These are phyloP conservation scores for Vachellia collinsii DNA, from an alignment of 306 rosid species.

Conservation along the genomic window DNA sequence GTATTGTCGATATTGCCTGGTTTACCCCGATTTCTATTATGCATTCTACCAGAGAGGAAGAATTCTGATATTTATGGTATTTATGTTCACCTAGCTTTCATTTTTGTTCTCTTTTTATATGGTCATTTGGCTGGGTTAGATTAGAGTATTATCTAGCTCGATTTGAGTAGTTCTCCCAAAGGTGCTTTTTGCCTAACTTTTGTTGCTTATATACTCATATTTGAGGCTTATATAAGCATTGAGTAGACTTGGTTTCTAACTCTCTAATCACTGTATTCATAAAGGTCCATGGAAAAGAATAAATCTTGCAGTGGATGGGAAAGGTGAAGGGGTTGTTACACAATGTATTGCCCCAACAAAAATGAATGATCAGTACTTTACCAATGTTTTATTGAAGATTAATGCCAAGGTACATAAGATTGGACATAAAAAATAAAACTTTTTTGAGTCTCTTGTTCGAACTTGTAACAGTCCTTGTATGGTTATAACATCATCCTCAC, in stretches of 20 bases:
- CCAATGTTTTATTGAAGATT: conserved; percentile 52
- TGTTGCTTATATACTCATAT: not conserved
- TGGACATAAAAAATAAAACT: not conserved
- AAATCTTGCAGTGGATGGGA: conserved; percentile 28
- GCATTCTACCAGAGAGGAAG: conserved; percentile 56
- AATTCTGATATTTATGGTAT: conserved; percentile 57
- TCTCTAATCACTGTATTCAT: not conserved
- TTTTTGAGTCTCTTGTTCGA: not conserved
- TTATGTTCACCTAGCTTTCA: not conserved
- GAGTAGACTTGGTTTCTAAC: not conserved
- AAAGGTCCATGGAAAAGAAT: conserved; percentile 60
- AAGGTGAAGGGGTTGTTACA: conserved; percentile 40
- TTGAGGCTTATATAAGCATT: not conserved
- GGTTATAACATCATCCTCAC: conserved; percentile 1
- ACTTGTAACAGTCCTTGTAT: not conserved
- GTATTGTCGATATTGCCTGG: conserved; percentile 7
- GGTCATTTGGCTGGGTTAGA: too few relatives aligned
- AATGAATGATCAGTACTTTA: conserved; percentile 51
- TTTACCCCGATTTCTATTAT: conserved; percentile 38
- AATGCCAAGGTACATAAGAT: conserved; percentile 53
- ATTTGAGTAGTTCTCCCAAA: too few relatives aligned
- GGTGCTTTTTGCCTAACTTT: not conserved
- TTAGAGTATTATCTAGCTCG: too few relatives aligned
- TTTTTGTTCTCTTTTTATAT: not conserved
- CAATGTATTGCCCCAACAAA: conserved; percentile 54